Evolutionary conservation across 2,329 filamentous ascomycete species (phyloP).

Genomic region (Aureobasidium sp.): DNA sequence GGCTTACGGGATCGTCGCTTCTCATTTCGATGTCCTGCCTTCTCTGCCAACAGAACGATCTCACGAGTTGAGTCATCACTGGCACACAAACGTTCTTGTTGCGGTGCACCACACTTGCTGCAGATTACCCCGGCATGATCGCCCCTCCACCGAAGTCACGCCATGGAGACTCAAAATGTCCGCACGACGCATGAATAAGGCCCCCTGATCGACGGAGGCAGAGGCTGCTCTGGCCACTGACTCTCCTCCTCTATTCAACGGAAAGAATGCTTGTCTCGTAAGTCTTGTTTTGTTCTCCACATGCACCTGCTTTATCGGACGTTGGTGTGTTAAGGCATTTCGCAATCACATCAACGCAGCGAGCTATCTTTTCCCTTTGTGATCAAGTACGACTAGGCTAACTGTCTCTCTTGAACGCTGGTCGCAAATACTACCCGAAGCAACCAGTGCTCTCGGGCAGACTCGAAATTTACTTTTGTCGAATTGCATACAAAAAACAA

Average conservation of each 20-base stretch:
- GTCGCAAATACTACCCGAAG: conserved; percentile 3
- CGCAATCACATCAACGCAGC: not conserved
- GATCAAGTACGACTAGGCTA: not conserved
- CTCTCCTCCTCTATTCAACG: not conserved
- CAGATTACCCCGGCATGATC: conserved; percentile 9
- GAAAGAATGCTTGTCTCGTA: conserved; percentile 2
- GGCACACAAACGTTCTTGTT: not conserved
- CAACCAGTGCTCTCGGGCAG: not conserved
- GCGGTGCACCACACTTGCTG: not conserved
- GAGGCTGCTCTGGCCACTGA: conserved; percentile 1
- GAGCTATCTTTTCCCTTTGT: not conserved
- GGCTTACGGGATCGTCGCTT: conserved; percentile 3
- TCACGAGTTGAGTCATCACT: not conserved
- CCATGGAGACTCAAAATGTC: not conserved
- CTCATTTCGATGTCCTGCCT: not conserved
- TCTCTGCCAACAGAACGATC: not conserved
- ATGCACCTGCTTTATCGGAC: not conserved
- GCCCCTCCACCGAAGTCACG: conserved; percentile 7
- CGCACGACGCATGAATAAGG: not conserved
- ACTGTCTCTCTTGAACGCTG: no score
- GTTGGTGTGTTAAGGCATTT: conserved; percentile 3
- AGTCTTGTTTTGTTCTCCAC: not conserved
- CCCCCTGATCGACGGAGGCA: conserved; percentile 3
- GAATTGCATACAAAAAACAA: not conserved
- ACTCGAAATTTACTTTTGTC: not conserved